phyloP scores from a whole-genome alignment of 768 basidiomycete species.

The Naganishia kalamii region DNA sequence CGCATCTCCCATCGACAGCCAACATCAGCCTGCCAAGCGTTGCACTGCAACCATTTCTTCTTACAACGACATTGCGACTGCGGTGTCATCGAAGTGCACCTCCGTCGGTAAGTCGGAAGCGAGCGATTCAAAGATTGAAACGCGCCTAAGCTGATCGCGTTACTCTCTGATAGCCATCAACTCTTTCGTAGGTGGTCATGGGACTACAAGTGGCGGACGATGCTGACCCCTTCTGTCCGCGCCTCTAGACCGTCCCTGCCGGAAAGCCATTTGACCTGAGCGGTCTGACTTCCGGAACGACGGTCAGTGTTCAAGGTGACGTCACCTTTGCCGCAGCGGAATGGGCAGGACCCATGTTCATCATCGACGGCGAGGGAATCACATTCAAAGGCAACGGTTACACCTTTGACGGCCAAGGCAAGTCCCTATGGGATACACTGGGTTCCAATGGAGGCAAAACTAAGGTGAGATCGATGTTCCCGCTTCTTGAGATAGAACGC shows the following conservation, averaged over 20 bases:
- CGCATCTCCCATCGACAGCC: slow-evolving; percentile 11
- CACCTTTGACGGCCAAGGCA: slow-evolving; percentile 50
- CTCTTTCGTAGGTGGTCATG: background rate
- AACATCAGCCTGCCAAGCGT: slow-evolving; percentile 14
- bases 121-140: slow-evolving; percentile 51
- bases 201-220: background rate
- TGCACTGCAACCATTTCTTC: slow-evolving; percentile 56
- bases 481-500: background rate
- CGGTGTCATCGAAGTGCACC: slow-evolving; percentile 52
- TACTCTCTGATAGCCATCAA: background rate
- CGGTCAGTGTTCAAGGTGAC: slow-evolving; percentile 60
- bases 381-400: slow-evolving; percentile 49
- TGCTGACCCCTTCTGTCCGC: background rate
- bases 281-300: slow-evolving; percentile 52
- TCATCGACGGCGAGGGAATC: slow-evolving; percentile 16
- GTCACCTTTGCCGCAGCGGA: slow-evolving; percentile 56
- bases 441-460: slow-evolving; percentile 1
- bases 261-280: slow-evolving; percentile 53
- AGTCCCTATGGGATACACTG: slow-evolving; percentile 28
- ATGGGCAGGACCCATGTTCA: slow-evolving; percentile 25
- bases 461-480: background rate
- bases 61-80: slow-evolving; percentile 52
- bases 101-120: slow-evolving; percentile 54
- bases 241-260: slow-evolving; percentile 44
- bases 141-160: background rate